Evolutionary conservation across 768 basidiomycete species (phyloP).

Genomic region (Macrolepiota fuliginosa): DNA sequence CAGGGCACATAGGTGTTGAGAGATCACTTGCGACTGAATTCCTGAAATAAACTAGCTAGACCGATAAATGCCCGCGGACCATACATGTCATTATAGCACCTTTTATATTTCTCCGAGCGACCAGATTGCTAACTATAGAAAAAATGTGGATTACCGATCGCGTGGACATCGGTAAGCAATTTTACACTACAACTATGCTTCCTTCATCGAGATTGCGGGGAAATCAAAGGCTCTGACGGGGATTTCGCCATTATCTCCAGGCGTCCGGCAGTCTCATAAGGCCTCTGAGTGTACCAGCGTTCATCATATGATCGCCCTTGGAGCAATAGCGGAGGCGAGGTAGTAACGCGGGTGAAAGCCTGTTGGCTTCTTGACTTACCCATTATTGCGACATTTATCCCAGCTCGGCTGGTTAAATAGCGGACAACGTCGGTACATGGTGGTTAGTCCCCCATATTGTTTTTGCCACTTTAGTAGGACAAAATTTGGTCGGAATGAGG

Average conservation of each 20-base stretch:
- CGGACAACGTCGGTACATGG: background rate
- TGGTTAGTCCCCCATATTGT: background rate
- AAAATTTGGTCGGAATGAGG: background rate
- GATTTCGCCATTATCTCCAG: background rate
- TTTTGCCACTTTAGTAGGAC: background rate
- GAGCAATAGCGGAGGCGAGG: background rate
- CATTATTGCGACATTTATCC: conserved; percentile 6
- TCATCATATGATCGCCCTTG: conserved; percentile 1
- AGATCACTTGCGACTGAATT: background rate
- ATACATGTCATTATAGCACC: background rate
- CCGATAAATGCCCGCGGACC: background rate
- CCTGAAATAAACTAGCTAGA: background rate
- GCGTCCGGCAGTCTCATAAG: background rate
- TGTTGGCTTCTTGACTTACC: background rate
- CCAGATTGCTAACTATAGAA: background rate
- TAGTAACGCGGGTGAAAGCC: background rate
- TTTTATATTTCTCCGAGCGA: conserved; percentile 2
- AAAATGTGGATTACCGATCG: background rate
- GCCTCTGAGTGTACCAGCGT: background rate
- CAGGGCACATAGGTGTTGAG: background rate
- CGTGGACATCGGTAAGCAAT: conserved; percentile 1
- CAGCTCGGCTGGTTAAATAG: background rate
- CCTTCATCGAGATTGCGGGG: conserved; percentile 1
- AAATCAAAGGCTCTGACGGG: background rate
- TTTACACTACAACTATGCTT: background rate